These are phyloP conservation scores for Fusarium odoratissimum DNA, from an alignment of 2,329 filamentous ascomycete species.

Conservation along the genomic window DNA sequence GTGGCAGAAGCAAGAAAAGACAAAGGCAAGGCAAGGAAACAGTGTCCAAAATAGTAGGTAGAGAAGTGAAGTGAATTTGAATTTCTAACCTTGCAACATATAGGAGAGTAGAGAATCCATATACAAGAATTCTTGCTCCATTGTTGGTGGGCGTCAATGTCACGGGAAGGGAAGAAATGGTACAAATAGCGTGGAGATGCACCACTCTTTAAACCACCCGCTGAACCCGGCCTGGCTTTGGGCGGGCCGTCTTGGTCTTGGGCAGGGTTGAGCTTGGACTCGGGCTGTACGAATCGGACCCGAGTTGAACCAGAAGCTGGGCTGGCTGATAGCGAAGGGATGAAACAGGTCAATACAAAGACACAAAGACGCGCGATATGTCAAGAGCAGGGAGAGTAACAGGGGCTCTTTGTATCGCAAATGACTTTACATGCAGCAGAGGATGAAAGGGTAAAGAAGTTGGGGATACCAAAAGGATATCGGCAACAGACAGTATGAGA, in stretches of 20 bases:
- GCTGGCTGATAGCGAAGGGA: background rate
- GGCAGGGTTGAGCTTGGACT: constrained; percentile 1
- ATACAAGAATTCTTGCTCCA: constrained; percentile 41
- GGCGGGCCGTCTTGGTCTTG: constrained; percentile 1
- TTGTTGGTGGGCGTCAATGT: constrained; percentile 34
- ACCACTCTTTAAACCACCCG: constrained; percentile 10
- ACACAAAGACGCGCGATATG: background rate
- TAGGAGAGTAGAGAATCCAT: constrained; percentile 40
- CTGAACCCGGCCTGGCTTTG: background rate
- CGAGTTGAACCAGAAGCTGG: background rate
- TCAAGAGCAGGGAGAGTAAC: background rate
- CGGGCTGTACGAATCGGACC: background rate
- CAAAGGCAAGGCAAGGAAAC: background rate
- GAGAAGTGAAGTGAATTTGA: background rate
- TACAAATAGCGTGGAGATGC: constrained; percentile 28
- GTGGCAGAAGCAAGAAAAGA: background rate
- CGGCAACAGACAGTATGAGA: background rate
- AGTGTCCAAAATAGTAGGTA: background rate
- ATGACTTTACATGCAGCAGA: background rate
- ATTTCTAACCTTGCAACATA: constrained; percentile 44
- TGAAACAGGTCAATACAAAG: constrained; percentile 8
- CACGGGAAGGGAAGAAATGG: constrained; percentile 28
- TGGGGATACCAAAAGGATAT: background rate
- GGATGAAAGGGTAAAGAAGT: background rate
- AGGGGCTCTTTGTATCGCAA: constrained; percentile 2